Conservation (phyloP, 257 asterid species). For the Solanum rostratum region DNA sequence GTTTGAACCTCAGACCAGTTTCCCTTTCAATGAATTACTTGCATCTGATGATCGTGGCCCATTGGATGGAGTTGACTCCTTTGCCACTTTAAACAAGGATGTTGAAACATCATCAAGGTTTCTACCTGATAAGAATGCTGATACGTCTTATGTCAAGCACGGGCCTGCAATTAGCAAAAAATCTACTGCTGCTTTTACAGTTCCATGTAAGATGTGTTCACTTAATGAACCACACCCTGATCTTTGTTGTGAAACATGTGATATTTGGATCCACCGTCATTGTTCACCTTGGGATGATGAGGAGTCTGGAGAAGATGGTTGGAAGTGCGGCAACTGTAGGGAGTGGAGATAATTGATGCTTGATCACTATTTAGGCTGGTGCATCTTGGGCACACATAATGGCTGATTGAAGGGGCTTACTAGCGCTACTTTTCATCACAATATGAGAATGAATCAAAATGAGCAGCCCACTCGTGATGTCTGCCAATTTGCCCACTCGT, state of each 20-base stretch:
- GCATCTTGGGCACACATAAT: background rate
- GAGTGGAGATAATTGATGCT: slow-evolving; percentile 36
- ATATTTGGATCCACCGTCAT: slow-evolving; percentile 38
- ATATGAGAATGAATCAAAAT: background rate
- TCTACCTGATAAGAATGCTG: slow-evolving; percentile 18
- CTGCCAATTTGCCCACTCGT: background rate
- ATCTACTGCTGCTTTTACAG: slow-evolving; percentile 2
- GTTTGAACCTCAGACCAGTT: slow-evolving; percentile 82
- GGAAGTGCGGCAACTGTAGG: slow-evolving; percentile 80
- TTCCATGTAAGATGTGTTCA: slow-evolving; percentile 42
- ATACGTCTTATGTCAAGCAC: slow-evolving; percentile 15
- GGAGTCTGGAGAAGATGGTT: slow-evolving; percentile 20
- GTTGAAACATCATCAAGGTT: slow-evolving; percentile 15
- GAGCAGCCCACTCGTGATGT: background rate
- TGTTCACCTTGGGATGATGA: slow-evolving; percentile 78
- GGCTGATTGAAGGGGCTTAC: background rate
- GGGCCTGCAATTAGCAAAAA: slow-evolving; percentile 15
- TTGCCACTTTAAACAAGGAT: slow-evolving; percentile 12
- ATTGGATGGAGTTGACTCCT: slow-evolving; percentile 3
- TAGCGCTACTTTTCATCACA: background rate
- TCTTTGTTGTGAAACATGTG: slow-evolving; percentile 47
- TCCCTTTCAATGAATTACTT: slow-evolving; percentile 62
- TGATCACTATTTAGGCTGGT: background rate
- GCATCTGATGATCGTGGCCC: slow-evolving; percentile 34
- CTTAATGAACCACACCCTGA: slow-evolving; percentile 34